Percentiles rank a stretch among this genome's conserved stretches.
phyloP scores from a whole-genome alignment of 2,329 filamentous ascomycete genomes.

The Fusarium sambucinum region DNA sequence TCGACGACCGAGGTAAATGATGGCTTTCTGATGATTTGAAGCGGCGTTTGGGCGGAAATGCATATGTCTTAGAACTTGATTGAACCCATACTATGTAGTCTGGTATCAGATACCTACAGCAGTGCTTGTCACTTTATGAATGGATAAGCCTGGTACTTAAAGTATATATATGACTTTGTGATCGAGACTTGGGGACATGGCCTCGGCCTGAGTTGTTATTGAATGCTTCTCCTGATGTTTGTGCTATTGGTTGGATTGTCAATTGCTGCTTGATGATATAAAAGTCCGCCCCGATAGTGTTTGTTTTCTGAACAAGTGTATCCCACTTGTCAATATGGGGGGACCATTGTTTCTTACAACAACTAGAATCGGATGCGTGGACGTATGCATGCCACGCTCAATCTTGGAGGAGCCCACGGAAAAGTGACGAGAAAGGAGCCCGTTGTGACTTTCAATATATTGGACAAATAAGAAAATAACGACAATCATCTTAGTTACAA shows the following conservation, averaged over 20 bases:
- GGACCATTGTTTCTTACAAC: not conserved
- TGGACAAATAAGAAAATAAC: not conserved
- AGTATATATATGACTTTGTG: not conserved
- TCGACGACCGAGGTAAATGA: slow-evolving; percentile 50
- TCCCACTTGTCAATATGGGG: not conserved
- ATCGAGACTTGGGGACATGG: not conserved
- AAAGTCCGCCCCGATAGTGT: not conserved
- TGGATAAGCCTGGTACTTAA: not conserved
- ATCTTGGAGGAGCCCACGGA: not conserved
- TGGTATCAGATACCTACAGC: not conserved
- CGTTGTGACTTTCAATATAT: too few species aligned
- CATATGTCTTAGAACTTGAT: slow-evolving; percentile 23
- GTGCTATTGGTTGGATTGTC: too few species aligned
- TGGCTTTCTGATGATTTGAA: slow-evolving; percentile 10
- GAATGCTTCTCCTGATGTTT: not conserved
- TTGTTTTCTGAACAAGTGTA: not conserved
- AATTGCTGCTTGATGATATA: not conserved
- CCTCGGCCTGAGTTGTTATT: not conserved
- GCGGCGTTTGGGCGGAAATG: slow-evolving; percentile 45
- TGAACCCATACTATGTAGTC: slow-evolving; percentile 11
- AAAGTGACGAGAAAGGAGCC: not conserved
- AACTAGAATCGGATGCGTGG: not conserved
- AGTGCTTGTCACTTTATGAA: slow-evolving; percentile 1
- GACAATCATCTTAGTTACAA: not conserved
- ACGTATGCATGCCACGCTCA: not conserved